Evolutionary conservation across 2,329 filamentous ascomycete genomes (phyloP).

Genomic region (Truncatella angustata): DNA sequence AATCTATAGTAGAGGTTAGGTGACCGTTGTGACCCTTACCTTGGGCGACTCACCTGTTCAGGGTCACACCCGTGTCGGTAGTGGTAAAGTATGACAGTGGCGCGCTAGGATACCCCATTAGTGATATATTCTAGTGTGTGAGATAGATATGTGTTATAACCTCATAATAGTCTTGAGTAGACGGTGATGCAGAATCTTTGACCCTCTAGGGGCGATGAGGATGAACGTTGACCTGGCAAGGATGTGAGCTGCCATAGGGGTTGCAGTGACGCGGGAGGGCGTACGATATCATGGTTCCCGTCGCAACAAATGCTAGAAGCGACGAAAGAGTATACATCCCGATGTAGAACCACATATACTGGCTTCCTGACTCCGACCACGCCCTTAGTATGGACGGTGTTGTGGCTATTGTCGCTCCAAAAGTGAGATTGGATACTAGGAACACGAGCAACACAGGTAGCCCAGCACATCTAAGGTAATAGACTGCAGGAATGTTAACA

Average conservation of each 20-base stretch:
- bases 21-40: neutral
- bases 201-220: neutral
- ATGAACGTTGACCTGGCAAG: neutral
- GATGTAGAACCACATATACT: neutral
- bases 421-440: neutral
- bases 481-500: neutral
- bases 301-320: neutral
- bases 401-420: neutral
- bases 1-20: neutral
- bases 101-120: too few relatives aligned
- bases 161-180: neutral
- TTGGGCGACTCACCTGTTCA: neutral
- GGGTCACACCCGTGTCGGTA: neutral
- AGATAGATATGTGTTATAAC: neutral
- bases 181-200: neutral
- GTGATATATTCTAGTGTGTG: too few relatives aligned
- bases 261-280: neutral
- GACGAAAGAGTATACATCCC: neutral
- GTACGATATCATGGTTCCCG: neutral
- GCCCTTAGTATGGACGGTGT: neutral
- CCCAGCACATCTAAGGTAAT: neutral
- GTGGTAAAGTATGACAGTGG: constrained; percentile 1
- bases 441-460: neutral
- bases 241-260: neutral
- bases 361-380: neutral